Conservation (phyloP, 768 basidiomycete species). For the Amanita exitialis region DNA sequence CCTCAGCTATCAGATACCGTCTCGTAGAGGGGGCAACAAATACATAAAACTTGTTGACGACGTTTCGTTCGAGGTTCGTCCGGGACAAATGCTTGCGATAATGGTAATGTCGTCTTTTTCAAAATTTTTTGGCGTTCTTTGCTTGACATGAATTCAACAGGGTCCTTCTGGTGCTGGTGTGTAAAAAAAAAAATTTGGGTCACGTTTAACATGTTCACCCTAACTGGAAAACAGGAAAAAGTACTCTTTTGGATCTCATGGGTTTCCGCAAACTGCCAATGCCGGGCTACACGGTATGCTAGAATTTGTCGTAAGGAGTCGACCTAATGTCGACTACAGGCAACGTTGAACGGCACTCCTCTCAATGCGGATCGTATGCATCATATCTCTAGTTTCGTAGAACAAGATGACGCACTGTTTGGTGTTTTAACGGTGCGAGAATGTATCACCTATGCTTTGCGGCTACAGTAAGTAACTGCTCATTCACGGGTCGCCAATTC, state of each 20-base stretch:
- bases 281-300: slow-evolving; percentile 21
- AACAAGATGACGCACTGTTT: slow-evolving; percentile 50
- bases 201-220: background rate
- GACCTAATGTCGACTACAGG: background rate
- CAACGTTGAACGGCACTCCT: slow-evolving; percentile 19
- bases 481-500: background rate
- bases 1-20: slow-evolving; percentile 22
- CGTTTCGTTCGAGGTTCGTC: slow-evolving; percentile 26
- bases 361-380: slow-evolving; percentile 22
- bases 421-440: slow-evolving; percentile 50
- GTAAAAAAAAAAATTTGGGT: too few relatives aligned
- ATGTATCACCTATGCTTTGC: slow-evolving; percentile 40
- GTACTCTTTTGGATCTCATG: slow-evolving; percentile 36
- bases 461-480: slow-evolving; percentile 20
- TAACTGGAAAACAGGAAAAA: slow-evolving; percentile 22
- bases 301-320: background rate
- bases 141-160: background rate
- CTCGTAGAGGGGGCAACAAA: slow-evolving; percentile 12
- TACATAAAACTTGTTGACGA: slow-evolving; percentile 26
- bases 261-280: slow-evolving; percentile 24
- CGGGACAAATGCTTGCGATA: slow-evolving; percentile 32
- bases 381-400: slow-evolving; percentile 39
- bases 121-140: background rate
- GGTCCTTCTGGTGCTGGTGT: background rate
- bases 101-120: slow-evolving; percentile 22